These are phyloP conservation scores for Plasmodium yoelii DNA, from an alignment of 169 alveolate genomes.

Conservation along the genomic window DNA sequence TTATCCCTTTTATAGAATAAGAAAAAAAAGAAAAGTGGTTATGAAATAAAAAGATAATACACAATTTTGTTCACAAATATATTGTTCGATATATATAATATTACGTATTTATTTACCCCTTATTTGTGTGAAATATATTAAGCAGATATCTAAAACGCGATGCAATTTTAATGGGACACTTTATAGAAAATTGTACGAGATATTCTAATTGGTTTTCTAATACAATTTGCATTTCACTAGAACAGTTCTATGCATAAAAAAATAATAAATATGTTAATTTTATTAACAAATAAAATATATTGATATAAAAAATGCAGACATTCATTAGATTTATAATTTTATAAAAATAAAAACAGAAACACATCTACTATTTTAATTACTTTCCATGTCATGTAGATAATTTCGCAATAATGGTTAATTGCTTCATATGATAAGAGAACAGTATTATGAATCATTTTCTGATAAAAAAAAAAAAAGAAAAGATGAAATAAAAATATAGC, in stretches of 20 bases:
- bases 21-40: neutral
- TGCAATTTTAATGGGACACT: slow-evolving; percentile 66
- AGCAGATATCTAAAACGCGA: slow-evolving; percentile 61
- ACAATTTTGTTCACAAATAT: neutral
- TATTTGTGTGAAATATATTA: slow-evolving; percentile 46
- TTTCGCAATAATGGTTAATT: slow-evolving; percentile 52
- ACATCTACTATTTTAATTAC: slow-evolving; percentile 3
- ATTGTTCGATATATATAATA: neutral
- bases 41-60: slow-evolving; percentile 3
- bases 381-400: slow-evolving; percentile 61
- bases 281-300: no score
- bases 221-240: slow-evolving; percentile 14
- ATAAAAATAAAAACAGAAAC: no score
- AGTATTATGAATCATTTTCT: slow-evolving; percentile 45
- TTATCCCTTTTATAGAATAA: slow-evolving; percentile 29
- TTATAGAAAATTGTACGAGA: slow-evolving; percentile 51
- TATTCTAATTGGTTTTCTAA: slow-evolving; percentile 52
- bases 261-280: neutral
- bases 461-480: neutral
- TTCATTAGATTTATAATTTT: neutral
- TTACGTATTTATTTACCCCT: slow-evolving; percentile 27
- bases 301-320: neutral
- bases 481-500: neutral
- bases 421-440: slow-evolving; percentile 31
- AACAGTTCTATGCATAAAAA: slow-evolving; percentile 33